Percentiles rank a stretch among this genome's conserved stretches.
Conservation (phyloP, 306 rosid genomes). For the Cicer yamashitae region DNA sequence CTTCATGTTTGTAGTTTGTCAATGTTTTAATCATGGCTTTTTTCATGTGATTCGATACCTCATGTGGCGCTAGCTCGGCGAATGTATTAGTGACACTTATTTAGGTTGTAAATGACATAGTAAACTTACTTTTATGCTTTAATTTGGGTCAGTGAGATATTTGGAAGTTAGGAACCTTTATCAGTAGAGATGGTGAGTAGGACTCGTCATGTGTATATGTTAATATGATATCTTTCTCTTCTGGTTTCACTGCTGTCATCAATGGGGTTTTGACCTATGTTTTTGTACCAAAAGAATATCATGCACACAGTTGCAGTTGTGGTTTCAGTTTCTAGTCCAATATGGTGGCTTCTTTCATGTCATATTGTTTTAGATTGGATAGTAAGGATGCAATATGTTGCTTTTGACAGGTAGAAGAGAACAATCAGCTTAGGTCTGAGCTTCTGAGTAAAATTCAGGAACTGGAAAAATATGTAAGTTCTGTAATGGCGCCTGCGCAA, state of each 20-base stretch:
- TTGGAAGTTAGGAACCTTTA: conserved; percentile 23
- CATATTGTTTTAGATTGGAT: conserved; percentile 32
- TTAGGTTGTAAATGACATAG: not conserved
- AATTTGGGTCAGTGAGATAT: conserved; percentile 22
- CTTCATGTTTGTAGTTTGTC: conserved; percentile 10
- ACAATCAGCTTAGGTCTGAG: conserved; percentile 67
- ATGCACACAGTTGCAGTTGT: conserved; percentile 9
- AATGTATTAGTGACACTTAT: conserved; percentile 1
- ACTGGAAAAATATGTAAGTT: conserved; percentile 75
- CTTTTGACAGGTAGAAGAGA: conserved; percentile 79
- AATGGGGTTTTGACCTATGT: conserved; percentile 22
- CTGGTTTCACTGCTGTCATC: not conserved
- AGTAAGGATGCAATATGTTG: conserved; percentile 36
- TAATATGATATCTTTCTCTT: not conserved
- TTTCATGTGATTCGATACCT: conserved; percentile 6
- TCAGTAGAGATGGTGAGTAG: conserved; percentile 28
- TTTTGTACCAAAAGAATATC: conserved; percentile 17
- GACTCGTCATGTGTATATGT: conserved; percentile 6
- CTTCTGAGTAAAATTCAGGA: conserved; percentile 66
- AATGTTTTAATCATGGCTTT: conserved; percentile 5
- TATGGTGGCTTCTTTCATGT: conserved; percentile 18
- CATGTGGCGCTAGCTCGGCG: conserved; percentile 8
- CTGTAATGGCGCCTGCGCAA: conserved; percentile 19
- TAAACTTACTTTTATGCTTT: not conserved
- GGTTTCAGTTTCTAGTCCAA: conserved; percentile 34